Base-by-base conservation (phyloP, 1,284 basidiomycete genomes). In the Cutaneotrichosporon arboriforme region DNA sequence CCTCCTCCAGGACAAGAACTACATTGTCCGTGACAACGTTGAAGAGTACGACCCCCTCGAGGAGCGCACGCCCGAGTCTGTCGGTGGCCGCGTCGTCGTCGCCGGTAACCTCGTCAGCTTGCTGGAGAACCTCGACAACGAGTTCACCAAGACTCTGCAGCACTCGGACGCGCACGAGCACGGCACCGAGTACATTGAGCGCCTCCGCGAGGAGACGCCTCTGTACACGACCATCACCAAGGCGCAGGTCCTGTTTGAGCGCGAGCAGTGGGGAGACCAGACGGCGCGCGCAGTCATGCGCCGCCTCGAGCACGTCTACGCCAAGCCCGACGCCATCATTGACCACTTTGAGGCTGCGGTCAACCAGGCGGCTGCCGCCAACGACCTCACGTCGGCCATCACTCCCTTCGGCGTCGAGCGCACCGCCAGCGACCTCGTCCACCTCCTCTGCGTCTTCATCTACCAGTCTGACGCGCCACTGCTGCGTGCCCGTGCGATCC, bases 81-180 rank as follows among this genome's bases (percentile, higher is more conserved):
- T 58, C 23, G 64, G 67, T 26, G 72, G 69, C 38, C 64, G 64
- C 49, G 75, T 74, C 38, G 66, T 65, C 52, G 85, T 97, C 56
- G 84, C 91, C 50, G 92, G 92, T 41, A 92, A 88, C 69, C 83
- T 97, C 69, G 91, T 94, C 75, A 90, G 88, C 69, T 90, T 97
- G 66, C 82, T 99, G 46, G 96, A 99, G 75, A 86, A 94, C 54
- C 78, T 99, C 49, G 96, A 98, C 74, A 96, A 98, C 68, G 96
- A 99, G 77, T 98, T 99, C 76, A 97, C 91, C 48, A 90, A 90
- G 76, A 94, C 90, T 68, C 77, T 99, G 49, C 96, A 98, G 81
- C 91, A 97, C 73, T 93, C 97, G 63, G 96, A 99, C 70, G 94
- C 96, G 14, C 96, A 98, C 73, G 72, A 73, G 61, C 70, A 63